A percentile compares a stretch with the other conserved stretches of the same genome.
phyloP scores from a whole-genome alignment of 169 alveolate genomes.

The Plasmodium reichenowi region DNA sequence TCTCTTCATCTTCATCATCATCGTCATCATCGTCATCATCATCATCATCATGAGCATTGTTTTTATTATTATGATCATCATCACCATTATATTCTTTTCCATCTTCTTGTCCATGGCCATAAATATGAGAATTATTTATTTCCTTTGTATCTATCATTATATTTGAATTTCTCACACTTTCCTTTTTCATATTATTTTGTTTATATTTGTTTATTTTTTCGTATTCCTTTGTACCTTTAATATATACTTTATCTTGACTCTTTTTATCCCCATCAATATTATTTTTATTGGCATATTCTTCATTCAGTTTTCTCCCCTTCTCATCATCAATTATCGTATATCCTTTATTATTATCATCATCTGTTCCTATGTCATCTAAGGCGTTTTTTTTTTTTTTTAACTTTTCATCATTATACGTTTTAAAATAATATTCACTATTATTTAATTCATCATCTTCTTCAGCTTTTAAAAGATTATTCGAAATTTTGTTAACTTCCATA shows the following conservation, averaged over 20 bases:
- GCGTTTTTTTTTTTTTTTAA: not conserved
- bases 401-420: constrained; percentile 21
- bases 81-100: not conserved
- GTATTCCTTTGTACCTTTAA: too few relatives aligned
- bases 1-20: not conserved
- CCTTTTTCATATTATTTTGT: too few relatives aligned
- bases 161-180: too few relatives aligned
- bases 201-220: too few relatives aligned
- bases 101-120: not conserved
- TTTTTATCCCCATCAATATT: not conserved
- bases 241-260: not conserved
- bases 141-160: too few relatives aligned
- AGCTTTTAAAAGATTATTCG: constrained; percentile 2
- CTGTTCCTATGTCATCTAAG: not conserved
- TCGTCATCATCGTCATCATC: not conserved
- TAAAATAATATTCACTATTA: constrained; percentile 47
- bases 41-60: too few relatives aligned
- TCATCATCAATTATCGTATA: not conserved
- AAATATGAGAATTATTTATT: too few relatives aligned
- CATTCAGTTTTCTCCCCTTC: not conserved
- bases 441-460: constrained; percentile 40
- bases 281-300: not conserved
- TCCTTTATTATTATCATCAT: not conserved
- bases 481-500: constrained; percentile 16
- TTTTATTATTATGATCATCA: too few relatives aligned